Percentiles rank a stretch among this genome's conserved stretches.
Conservation (phyloP, 495 filamentous ascomycete genomes). For the Collariella sp. region DNA sequence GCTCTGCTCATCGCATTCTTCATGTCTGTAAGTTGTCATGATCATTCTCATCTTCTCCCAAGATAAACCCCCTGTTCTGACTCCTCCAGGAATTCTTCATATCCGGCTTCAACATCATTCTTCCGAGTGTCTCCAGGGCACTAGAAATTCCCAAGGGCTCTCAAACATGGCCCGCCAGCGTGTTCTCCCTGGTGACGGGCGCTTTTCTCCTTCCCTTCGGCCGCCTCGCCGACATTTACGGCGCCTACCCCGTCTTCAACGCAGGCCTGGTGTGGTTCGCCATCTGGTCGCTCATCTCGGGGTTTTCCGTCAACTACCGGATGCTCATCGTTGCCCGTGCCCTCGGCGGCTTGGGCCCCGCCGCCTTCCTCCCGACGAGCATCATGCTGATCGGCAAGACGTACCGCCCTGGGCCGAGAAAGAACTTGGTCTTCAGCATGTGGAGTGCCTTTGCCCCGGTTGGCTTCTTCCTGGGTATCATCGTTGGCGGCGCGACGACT, state of each 20-base stretch:
- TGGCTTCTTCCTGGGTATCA: slow-evolving; percentile 77
- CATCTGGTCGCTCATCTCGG: slow-evolving; percentile 63
- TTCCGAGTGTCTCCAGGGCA: slow-evolving; percentile 56
- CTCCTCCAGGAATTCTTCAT: slow-evolving; percentile 64
- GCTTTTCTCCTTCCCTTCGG: slow-evolving; percentile 71
- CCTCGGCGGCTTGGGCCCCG: slow-evolving; percentile 69
- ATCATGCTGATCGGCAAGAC: slow-evolving; percentile 72
- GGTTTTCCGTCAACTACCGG: slow-evolving; percentile 58
- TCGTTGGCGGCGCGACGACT: slow-evolving; percentile 63
- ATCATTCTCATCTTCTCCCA: background rate
- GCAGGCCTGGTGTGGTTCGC: slow-evolving; percentile 62
- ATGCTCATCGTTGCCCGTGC: slow-evolving; percentile 73
- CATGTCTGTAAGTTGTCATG: slow-evolving; percentile 47
- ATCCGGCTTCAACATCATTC: slow-evolving; percentile 75
- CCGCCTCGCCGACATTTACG: slow-evolving; percentile 67
- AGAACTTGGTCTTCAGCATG: slow-evolving; percentile 75
- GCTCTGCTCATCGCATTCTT: slow-evolving; percentile 67
- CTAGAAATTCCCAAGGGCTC: slow-evolving; percentile 56
- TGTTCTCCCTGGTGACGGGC: slow-evolving; percentile 66
- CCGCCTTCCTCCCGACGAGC: slow-evolving; percentile 67
- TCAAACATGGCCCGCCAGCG: slow-evolving; percentile 70
- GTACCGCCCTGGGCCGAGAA: slow-evolving; percentile 76
- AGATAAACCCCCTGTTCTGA: background rate
- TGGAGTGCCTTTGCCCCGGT: slow-evolving; percentile 71
- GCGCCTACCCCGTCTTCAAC: slow-evolving; percentile 64